Base-by-base conservation (phyloP, 225 moss, liverwort and hornwort species). In the Sphagnum contortum region DNA sequence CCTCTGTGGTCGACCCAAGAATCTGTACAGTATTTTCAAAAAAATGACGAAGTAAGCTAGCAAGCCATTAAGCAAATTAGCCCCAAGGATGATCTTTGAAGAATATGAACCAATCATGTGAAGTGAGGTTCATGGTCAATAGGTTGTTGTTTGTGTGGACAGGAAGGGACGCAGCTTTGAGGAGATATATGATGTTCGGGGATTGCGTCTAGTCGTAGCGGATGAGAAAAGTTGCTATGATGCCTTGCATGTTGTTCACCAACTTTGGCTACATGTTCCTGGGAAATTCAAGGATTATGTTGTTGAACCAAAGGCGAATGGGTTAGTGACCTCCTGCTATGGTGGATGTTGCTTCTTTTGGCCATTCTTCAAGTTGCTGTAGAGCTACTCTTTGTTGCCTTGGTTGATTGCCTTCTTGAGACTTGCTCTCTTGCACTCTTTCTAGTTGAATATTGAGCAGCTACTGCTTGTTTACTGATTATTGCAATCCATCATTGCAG, bases 141-240 rank as follows among this genome's bases (percentile, higher is more conserved):
- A 5, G 52, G 52, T 6, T 52, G 0, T 5, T 9, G 7, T 52
- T 52, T 52, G 52, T 52, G 6, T 10, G 50, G 76, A 58, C 87
- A 94, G 94, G 71, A 94, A 94, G 71, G 74, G 77, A 48, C 81
- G 94, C 6, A 79, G 59, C 29, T 72, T 86, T n/a, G 91, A 94
- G 70, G 83, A 94, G 73, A 94, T 94, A 14, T 86, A 85, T 54
- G 94, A 94, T 73, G 91, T 91, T 4, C 85, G 89, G 57, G 94
- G 94, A 59, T 66, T 94, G 63, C 83, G 94, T 44, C 64, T 94
- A 66, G 88, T 94, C 44, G 85, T 91, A 4, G 57, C 82, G 12
- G 89, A 91, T 67, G 80, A 74, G 57, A 76, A 75, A 48, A 86
- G 87, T 66, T 94, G 94, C 51, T 94, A 87, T 12, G 77, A 85